phyloP scores from a whole-genome alignment of 345 rosid species.

The Atalantia buxifolia region DNA sequence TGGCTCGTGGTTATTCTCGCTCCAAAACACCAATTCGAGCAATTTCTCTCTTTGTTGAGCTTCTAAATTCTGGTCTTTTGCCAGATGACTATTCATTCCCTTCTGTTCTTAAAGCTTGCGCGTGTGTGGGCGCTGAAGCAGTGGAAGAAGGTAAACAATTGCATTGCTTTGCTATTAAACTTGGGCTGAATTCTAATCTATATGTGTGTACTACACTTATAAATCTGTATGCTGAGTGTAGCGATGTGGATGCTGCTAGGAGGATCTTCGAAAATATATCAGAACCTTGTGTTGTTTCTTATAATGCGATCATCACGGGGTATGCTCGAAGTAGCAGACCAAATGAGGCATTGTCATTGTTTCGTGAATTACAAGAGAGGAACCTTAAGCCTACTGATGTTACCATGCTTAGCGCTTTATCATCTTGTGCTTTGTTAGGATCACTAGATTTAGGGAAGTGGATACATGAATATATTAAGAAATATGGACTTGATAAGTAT shows the following conservation, averaged over 20 bases:
- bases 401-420: slow-evolving; percentile 71
- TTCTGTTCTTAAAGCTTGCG: slow-evolving; percentile 61
- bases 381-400: slow-evolving; percentile 63
- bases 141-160: slow-evolving; percentile 58
- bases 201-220: slow-evolving; percentile 69
- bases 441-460: slow-evolving; percentile 81
- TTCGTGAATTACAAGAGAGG: slow-evolving; percentile 63
- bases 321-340: slow-evolving; percentile 67
- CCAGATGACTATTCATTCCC: slow-evolving; percentile 71
- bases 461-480: slow-evolving; percentile 71
- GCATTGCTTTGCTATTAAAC: slow-evolving; percentile 51
- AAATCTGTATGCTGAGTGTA: slow-evolving; percentile 63
- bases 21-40: slow-evolving; percentile 36
- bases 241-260: slow-evolving; percentile 58
- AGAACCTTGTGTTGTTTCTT: slow-evolving; percentile 67
- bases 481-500: slow-evolving; percentile 39
- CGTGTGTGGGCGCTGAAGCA: slow-evolving; percentile 34
- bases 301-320: slow-evolving; percentile 71
- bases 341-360: slow-evolving; percentile 66
- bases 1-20: slow-evolving; percentile 69
- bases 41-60: slow-evolving; percentile 37
- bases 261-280: slow-evolving; percentile 49
- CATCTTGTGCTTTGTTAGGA: slow-evolving; percentile 82
- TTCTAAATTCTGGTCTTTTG: slow-evolving; percentile 41
- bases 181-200: slow-evolving; percentile 43